These are phyloP conservation scores for Pleurotus platypus DNA, from an alignment of 768 basidiomycete species.

Conservation along the genomic window DNA sequence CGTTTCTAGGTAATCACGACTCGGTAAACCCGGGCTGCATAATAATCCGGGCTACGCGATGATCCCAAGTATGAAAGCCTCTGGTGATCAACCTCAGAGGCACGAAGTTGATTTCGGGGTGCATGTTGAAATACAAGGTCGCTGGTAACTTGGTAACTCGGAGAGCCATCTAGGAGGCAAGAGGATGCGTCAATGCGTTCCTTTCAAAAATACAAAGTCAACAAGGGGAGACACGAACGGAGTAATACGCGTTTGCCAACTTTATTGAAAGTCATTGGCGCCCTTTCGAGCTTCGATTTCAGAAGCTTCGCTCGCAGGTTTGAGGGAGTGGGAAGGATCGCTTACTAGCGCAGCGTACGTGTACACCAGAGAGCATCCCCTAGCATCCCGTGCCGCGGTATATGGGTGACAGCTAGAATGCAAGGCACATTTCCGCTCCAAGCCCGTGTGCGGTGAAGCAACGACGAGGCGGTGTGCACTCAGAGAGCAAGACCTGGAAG, in stretches of 20 bases:
- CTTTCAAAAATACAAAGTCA: neutral
- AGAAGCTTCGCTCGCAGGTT: neutral
- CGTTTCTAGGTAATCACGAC: no score
- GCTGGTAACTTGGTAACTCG: neutral
- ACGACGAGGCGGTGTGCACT: neutral
- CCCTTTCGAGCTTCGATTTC: neutral
- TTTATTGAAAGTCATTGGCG: neutral
- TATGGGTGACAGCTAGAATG: neutral
- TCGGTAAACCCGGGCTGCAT: no score
- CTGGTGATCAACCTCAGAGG: no score
- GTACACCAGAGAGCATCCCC: neutral
- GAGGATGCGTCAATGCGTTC: neutral
- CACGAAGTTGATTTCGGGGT: no score
- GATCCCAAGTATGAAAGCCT: no score
- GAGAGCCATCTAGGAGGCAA: neutral
- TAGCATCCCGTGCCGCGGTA: neutral
- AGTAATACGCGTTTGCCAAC: neutral
- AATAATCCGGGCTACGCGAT: no score
- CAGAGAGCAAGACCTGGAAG: neutral
- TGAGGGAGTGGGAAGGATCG: neutral
- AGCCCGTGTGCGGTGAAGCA: neutral
- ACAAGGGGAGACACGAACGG: neutral
- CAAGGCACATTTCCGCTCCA: neutral
- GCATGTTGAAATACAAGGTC: neutral
- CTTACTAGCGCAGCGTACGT: neutral